Conservation (phyloP, 441 rosid genomes). For the Pelargonium fulgidum region DNA sequence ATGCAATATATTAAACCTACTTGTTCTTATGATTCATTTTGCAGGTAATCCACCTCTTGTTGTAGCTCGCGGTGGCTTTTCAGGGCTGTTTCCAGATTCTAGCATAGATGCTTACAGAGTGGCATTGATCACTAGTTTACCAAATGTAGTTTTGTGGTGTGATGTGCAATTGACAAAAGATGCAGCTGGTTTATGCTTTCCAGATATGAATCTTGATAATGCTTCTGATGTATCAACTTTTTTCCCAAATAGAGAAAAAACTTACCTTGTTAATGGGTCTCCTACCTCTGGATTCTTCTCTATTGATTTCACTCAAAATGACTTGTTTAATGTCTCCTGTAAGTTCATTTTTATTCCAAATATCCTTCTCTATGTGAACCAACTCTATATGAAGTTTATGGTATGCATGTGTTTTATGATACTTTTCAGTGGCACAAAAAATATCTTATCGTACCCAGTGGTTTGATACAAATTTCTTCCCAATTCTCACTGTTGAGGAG, state of each 20-base stretch:
- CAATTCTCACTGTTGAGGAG: slow-evolving; percentile 40
- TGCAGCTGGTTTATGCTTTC: slow-evolving; percentile 60
- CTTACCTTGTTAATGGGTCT: slow-evolving; percentile 1
- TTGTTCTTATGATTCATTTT: slow-evolving; percentile 9
- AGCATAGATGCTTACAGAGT: slow-evolving; percentile 42
- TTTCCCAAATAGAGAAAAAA: slow-evolving; percentile 17
- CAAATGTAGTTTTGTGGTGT: slow-evolving; percentile 53
- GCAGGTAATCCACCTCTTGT: slow-evolving; percentile 62
- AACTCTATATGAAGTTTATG: background rate
- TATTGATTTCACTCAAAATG: background rate
- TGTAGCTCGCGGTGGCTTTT: slow-evolving; percentile 82
- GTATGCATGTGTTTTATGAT: background rate
- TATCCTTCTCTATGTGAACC: background rate
- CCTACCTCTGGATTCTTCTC: background rate
- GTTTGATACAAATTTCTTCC: slow-evolving; percentile 29
- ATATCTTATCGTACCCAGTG: slow-evolving; percentile 40
- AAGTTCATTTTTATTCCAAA: slow-evolving; percentile 28
- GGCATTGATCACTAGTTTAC: slow-evolving; percentile 29
- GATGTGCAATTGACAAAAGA: slow-evolving; percentile 84
- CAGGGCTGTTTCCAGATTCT: slow-evolving; percentile 71
- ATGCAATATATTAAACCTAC: background rate
- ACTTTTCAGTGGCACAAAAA: slow-evolving; percentile 53
- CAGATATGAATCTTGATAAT: slow-evolving; percentile 50
- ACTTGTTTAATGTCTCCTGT: slow-evolving; percentile 15
- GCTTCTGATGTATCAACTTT: slow-evolving; percentile 20